Percentiles rank a stretch among this genome's conserved stretches.
Evolutionary conservation across 768 basidiomycete species (phyloP).

Genomic region (Galerina sulciceps): DNA sequence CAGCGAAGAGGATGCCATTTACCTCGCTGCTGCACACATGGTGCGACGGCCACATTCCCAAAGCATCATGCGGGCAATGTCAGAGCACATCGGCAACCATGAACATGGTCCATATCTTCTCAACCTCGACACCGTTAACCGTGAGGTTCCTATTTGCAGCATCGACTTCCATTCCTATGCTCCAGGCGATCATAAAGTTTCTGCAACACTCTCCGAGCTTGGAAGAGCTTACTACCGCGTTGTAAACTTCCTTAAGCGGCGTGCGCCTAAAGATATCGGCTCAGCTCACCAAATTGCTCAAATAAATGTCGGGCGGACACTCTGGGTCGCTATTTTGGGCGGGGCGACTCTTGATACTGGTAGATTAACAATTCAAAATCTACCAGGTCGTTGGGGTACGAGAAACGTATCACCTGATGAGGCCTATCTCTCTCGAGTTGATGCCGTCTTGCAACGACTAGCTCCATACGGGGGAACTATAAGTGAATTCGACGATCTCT

Average conservation of each 20-base stretch:
- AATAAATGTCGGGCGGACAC: constrained; percentile 24
- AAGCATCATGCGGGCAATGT: constrained; percentile 17
- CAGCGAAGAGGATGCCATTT: constrained; percentile 20
- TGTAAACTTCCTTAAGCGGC: constrained; percentile 23
- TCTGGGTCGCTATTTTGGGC: constrained; percentile 29
- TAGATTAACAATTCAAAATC: constrained; percentile 29
- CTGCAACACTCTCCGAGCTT: constrained; percentile 25
- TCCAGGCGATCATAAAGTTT: constrained; percentile 21
- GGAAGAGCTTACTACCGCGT: constrained; percentile 27
- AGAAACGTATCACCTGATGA: constrained; percentile 20
- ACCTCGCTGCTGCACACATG: constrained; percentile 27
- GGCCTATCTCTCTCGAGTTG: constrained; percentile 23
- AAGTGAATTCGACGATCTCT: constrained; percentile 18
- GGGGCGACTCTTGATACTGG: constrained; percentile 26
- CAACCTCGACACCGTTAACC: constrained; percentile 18
- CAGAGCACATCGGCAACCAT: constrained; percentile 3
- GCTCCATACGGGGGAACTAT: constrained; percentile 16
- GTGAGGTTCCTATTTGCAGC: constrained; percentile 22
- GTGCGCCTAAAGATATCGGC: background rate
- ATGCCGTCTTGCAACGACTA: constrained; percentile 20
- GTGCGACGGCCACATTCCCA: constrained; percentile 29
- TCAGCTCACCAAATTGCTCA: constrained; percentile 3
- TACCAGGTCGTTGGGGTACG: constrained; percentile 24
- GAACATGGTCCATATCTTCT: constrained; percentile 16
- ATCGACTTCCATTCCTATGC: constrained; percentile 35